Conservation (phyloP, 2,329 filamentous ascomycete species). For the Ceratocystis colombiana region DNA sequence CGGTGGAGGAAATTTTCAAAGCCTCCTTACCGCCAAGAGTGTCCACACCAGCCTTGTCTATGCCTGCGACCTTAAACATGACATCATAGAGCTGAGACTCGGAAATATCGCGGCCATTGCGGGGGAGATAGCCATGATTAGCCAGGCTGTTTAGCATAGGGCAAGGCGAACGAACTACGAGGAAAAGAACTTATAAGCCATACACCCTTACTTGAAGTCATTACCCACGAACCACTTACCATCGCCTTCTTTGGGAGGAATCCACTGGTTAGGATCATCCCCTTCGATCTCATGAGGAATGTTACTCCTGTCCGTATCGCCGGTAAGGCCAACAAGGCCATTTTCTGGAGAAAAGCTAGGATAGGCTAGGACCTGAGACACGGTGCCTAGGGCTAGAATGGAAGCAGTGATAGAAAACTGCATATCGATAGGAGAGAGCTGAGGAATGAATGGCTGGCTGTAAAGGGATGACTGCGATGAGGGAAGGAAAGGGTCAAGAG, state of each 20-base stretch:
- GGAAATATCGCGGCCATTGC: constrained; percentile 26
- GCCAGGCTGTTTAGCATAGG: constrained; percentile 29
- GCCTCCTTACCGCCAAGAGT: constrained; percentile 27
- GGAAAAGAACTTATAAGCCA: not conserved
- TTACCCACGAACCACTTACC: constrained; percentile 4
- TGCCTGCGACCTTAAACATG: constrained; percentile 22
- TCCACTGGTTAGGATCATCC: constrained; percentile 20
- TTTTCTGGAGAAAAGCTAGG: not conserved
- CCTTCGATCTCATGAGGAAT: not conserved
- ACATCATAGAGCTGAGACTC: constrained; percentile 14
- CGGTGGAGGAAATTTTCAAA: constrained; percentile 30
- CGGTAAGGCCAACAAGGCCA: not conserved
- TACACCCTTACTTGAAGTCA: not conserved
- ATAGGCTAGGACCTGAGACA: constrained; percentile 20
- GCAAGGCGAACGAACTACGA: constrained; percentile 27
- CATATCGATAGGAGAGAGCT: constrained; percentile 12
- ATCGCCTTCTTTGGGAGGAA: constrained; percentile 15
- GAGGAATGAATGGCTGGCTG: not conserved
- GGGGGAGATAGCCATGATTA: constrained; percentile 28
- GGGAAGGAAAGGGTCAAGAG: not conserved
- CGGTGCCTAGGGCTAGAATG: constrained; percentile 20
- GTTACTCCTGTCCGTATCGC: not conserved
- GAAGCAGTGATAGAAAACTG: constrained; percentile 13
- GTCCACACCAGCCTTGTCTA: constrained; percentile 26
- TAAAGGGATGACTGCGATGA: not conserved